A percentile compares a stretch with the other conserved stretches of the same genome.
These are phyloP conservation scores for Alternaria gansuensis DNA, from an alignment of 2,329 filamentous ascomycete genomes.

Conservation along the genomic window DNA sequence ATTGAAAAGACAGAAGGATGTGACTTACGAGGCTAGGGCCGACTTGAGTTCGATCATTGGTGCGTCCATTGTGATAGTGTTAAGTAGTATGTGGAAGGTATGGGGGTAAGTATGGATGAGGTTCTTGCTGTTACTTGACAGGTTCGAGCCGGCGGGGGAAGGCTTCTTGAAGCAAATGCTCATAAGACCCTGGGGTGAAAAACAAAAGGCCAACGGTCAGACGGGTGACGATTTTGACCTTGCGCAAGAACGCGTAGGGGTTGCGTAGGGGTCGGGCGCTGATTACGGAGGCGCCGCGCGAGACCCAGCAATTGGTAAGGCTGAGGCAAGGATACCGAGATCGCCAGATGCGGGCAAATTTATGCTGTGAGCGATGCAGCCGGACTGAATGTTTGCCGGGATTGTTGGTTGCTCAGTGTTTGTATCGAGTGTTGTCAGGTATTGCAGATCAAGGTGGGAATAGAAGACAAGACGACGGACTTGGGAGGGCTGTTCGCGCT, in stretches of 20 bases:
- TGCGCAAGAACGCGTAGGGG: slow-evolving; percentile 26
- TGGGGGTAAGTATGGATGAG: not conserved
- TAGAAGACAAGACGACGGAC: slow-evolving; percentile 10
- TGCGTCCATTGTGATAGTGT: slow-evolving; percentile 49
- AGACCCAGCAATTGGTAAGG: slow-evolving; percentile 29
- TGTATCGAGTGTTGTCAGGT: slow-evolving; percentile 2
- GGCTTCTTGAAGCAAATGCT: slow-evolving; percentile 23
- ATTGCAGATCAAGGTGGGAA: slow-evolving; percentile 10
- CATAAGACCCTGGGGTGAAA: slow-evolving; percentile 24
- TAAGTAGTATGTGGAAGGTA: slow-evolving; percentile 16
- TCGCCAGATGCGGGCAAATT: slow-evolving; percentile 14
- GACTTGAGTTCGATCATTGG: slow-evolving; percentile 57
- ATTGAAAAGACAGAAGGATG: slow-evolving; percentile 8
- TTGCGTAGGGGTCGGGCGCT: slow-evolving; percentile 33
- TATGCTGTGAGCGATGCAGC: slow-evolving; percentile 9
- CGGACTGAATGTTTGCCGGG: slow-evolving; percentile 8
- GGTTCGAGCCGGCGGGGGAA: slow-evolving; percentile 5
- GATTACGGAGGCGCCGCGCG: slow-evolving; percentile 21
- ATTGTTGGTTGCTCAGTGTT: slow-evolving; percentile 4
- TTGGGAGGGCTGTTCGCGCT: slow-evolving; percentile 29
- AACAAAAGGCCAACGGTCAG: slow-evolving; percentile 18
- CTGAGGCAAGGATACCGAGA: slow-evolving; percentile 28
- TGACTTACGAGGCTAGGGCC: slow-evolving; percentile 59
- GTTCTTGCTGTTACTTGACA: not conserved
- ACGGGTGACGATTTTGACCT: slow-evolving; percentile 21